Evolutionary conservation across 805 yeast species (phyloP).

Genomic region (Wickerhamiella siamensis): DNA sequence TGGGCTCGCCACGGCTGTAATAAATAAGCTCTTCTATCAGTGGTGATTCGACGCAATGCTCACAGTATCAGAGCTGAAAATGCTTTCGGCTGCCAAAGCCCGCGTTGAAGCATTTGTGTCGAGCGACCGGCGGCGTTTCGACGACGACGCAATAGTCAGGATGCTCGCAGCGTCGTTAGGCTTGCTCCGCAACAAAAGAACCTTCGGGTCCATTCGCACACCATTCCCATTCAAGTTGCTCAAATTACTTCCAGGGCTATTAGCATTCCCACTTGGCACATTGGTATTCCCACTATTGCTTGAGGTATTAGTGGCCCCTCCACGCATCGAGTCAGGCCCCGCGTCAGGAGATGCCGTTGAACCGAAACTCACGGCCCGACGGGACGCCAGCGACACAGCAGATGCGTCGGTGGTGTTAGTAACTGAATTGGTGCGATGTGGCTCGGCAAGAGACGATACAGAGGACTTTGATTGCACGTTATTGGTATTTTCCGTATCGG

Average conservation of each 20-base stretch:
- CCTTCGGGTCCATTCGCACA: neutral
- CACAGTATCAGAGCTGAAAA: conserved; percentile 8
- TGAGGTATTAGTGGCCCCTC: too few relatives aligned
- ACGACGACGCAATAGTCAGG: conserved; percentile 26
- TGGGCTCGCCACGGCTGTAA: neutral
- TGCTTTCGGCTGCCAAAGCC: conserved; percentile 24
- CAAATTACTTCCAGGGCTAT: too few relatives aligned
- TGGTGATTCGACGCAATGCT: conserved; percentile 5
- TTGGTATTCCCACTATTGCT: too few relatives aligned
- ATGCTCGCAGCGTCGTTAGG: conserved; percentile 24
- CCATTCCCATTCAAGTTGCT: neutral
- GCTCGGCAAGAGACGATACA: too few relatives aligned
- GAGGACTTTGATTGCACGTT: too few relatives aligned
- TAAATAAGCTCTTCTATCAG: conserved; percentile 2
- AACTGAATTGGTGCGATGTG: too few relatives aligned
- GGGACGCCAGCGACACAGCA: neutral
- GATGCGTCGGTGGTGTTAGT: too few relatives aligned
- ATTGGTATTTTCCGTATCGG: too few relatives aligned
- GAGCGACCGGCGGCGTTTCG: conserved; percentile 23
- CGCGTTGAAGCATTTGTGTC: conserved; percentile 27
- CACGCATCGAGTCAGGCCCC: too few relatives aligned
- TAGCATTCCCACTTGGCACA: too few relatives aligned
- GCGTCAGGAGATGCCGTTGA: too few relatives aligned
- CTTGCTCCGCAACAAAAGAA: neutral
- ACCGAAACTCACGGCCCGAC: neutral